These are phyloP conservation scores for Kazachstania kunashirensis DNA, from an alignment of 805 yeast genomes.

Conservation along the genomic window DNA sequence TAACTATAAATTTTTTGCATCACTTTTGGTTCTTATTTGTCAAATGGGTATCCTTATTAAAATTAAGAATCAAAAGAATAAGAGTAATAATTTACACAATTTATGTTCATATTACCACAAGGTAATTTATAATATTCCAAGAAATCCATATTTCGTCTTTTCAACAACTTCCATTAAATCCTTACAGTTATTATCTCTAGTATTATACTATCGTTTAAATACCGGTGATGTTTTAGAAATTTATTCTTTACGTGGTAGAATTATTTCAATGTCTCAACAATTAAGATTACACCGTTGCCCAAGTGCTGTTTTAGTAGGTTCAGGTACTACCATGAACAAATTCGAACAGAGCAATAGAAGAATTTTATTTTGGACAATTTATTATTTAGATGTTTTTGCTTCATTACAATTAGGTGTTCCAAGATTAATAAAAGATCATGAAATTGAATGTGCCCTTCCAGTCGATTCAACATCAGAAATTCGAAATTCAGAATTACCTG, in stretches of 20 bases:
- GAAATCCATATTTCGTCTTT: constrained; percentile 48
- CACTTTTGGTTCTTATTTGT: constrained; percentile 20
- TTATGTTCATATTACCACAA: constrained; percentile 45
- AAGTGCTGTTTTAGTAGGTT: constrained; percentile 61
- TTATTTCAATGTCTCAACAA: constrained; percentile 77
- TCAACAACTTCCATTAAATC: constrained; percentile 56
- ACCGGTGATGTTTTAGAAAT: constrained; percentile 66
- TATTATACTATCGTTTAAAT: constrained; percentile 60
- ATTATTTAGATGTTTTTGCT: constrained; percentile 64
- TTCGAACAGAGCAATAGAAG: constrained; percentile 77
- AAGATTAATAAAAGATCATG: constrained; percentile 65
- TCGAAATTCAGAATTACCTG: constrained; percentile 34
- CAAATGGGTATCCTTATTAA: constrained; percentile 26
- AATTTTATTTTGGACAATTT: constrained; percentile 75
- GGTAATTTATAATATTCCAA: constrained; percentile 48
- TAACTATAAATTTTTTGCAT: constrained; percentile 25
- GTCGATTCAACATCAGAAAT: constrained; percentile 35
- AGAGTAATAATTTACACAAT: constrained; percentile 4
- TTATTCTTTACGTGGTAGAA: constrained; percentile 66
- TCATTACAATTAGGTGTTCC: constrained; percentile 78
- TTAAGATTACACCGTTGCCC: constrained; percentile 80
- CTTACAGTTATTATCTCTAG: constrained; percentile 57
- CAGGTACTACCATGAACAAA: constrained; percentile 54
- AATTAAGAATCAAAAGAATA: constrained; percentile 14
- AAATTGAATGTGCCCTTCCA: constrained; percentile 81